Evolutionary conservation across 2,329 filamentous ascomycete genomes (phyloP), one percentile per base, ranked within the genome.

Genomic region (Botryotinia globosa): DNA sequence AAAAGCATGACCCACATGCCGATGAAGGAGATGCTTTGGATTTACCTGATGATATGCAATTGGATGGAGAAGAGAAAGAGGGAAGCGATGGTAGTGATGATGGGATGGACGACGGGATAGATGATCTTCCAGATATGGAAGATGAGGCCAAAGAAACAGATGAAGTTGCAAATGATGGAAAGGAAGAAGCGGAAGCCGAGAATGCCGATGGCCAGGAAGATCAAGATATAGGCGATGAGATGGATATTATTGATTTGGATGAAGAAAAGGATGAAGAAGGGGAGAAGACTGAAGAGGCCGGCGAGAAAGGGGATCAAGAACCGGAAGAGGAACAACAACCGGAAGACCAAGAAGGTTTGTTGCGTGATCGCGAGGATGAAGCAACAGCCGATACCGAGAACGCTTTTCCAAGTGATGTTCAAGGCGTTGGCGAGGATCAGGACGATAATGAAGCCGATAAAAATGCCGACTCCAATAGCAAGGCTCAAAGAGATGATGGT

Each of bases 41-140:
- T 70, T 83, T 93, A 48, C 91, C 91, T 1, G 91, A 93, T 39
- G 90, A 93, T 75, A 88, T 93, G 82, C 87, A 92, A 74, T 85
- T 93, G 74, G 90, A 92, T 79, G 89, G 88, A 4, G 83, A 89
- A 69, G 85, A 86, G n/a, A 83, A 85, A 56, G 82, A 83, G 39
- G 85, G 86, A 20, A 85, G 83, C 45, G 82, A 81, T 10, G 72
- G 37, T 34, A 73, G 67, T 25, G 78, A 82, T 76, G 79, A 83
- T 39, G 82, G 80, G 42, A 54, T 66, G 64, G 82, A 82, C 58
- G 81, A 83, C 75, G 80, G 77, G 16, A 81, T 91, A 66, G 87
- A 90, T 72, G 85, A 89, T 71, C 82, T 92, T 70, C 86, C 86
- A 3, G 86, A 88, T 75, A 78, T 83, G 16, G 80, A 80, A 25